These are phyloP conservation scores for Paxillus rubicundulus DNA, from an alignment of 768 basidiomycete species.

Conservation along the genomic window DNA sequence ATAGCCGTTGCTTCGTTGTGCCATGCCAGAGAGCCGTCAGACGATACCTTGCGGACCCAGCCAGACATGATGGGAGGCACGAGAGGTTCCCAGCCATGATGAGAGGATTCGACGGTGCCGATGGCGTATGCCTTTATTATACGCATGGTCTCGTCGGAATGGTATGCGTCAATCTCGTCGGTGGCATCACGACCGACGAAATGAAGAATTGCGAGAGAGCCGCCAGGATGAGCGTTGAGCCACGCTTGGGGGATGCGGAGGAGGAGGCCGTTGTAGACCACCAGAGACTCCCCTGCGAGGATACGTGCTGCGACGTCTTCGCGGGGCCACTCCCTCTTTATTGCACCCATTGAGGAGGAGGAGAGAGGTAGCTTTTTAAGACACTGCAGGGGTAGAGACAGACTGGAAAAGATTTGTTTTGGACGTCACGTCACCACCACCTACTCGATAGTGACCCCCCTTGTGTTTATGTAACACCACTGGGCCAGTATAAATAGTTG, in stretches of 20 bases:
- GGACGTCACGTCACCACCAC: no score
- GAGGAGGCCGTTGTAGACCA: constrained; percentile 67
- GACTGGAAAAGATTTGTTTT: constrained; percentile 1
- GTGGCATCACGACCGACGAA: constrained; percentile 94
- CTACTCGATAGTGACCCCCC: no score
- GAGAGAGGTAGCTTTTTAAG: background rate
- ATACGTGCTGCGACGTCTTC: constrained; percentile 67
- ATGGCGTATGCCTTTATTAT: constrained; percentile 52
- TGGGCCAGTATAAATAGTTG: constrained; percentile 27
- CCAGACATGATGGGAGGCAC: constrained; percentile 85
- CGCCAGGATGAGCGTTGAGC: constrained; percentile 90
- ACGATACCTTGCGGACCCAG: constrained; percentile 62
- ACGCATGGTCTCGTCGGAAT: constrained; percentile 45
- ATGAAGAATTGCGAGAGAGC: constrained; percentile 84
- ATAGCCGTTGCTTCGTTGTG: constrained; percentile 56
- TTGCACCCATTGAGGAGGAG: constrained; percentile 28
- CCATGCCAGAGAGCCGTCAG: constrained; percentile 51
- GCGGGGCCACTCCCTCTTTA: constrained; percentile 40
- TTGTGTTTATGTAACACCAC: background rate
- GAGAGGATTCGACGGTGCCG: constrained; percentile 60
- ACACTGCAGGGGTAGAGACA: background rate
- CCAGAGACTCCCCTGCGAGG: constrained; percentile 68
- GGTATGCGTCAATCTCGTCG: constrained; percentile 93
- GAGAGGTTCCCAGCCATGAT: constrained; percentile 65
- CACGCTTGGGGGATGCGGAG: constrained; percentile 68